Conservation (phyloP, 352 stramenopile genomes). For the Phytophthora ramorum region DNA sequence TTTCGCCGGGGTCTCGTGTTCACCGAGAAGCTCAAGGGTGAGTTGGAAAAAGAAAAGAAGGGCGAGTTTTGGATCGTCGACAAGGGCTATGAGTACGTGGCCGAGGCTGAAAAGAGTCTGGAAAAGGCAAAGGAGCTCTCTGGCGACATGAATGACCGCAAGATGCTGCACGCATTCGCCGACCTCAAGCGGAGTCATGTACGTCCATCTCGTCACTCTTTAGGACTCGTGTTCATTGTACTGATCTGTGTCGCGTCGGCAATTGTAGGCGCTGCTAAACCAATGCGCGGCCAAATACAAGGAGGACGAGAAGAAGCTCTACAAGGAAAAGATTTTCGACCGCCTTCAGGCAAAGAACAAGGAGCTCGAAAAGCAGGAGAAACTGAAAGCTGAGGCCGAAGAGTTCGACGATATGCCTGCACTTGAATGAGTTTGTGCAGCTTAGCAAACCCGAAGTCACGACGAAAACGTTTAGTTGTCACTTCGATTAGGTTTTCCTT, state of each 20-base stretch:
- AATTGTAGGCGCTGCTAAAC: conserved; percentile 47
- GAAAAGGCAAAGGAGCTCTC: conserved; percentile 59
- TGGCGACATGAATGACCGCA: conserved; percentile 48
- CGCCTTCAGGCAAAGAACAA: conserved; percentile 87
- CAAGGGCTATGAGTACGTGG: conserved; percentile 78
- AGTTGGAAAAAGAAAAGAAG: conserved; percentile 82
- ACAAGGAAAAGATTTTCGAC: conserved; percentile 91
- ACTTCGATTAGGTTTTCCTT: conserved; percentile 23
- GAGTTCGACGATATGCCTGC: conserved; percentile 88
- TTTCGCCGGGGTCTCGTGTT: conserved; percentile 84
- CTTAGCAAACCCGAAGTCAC: conserved; percentile 52
- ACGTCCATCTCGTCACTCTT: conserved; percentile 9
- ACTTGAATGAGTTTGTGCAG: conserved; percentile 62
- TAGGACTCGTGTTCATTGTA: background rate
- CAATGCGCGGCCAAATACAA: conserved; percentile 80
- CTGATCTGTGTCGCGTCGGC: background rate
- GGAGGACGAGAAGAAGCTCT: conserved; percentile 88
- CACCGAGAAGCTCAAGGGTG: conserved; percentile 81
- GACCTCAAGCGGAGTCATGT: conserved; percentile 81
- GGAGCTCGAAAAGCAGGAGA: conserved; percentile 70
- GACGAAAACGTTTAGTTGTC: conserved; percentile 13
- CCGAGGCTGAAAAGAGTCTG: conserved; percentile 79
- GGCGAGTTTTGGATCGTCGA: conserved; percentile 90
- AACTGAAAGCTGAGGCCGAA: conserved; percentile 66
- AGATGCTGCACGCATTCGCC: conserved; percentile 58